phyloP scores from a whole-genome alignment of 1,284 basidiomycete genomes.

The Mycena citricolor region DNA sequence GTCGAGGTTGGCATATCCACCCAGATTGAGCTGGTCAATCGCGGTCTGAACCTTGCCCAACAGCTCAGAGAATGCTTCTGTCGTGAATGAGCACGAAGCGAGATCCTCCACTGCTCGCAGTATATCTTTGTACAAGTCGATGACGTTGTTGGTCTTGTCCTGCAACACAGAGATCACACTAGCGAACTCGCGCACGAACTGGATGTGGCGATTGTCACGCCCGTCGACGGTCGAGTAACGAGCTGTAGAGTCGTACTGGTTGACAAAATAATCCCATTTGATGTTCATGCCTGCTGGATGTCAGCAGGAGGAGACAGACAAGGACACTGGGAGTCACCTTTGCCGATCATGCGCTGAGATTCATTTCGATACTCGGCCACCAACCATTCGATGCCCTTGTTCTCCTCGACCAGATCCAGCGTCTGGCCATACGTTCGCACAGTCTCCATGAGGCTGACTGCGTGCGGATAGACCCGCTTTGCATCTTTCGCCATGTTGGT shows the following conservation, averaged over 20 bases:
- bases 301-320: conserved; percentile 4
- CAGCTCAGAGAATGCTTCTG: conserved; percentile 78
- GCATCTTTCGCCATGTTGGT: conserved; percentile 98
- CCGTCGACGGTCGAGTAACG: conserved; percentile 73
- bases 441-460: conserved; percentile 97
- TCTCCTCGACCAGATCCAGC: conserved; percentile 83
- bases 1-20: conserved; percentile 97
- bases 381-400: conserved; percentile 90
- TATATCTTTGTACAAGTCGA: conserved; percentile 90
- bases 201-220: conserved; percentile 86
- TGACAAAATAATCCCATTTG: conserved; percentile 96
- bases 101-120: conserved; percentile 84
- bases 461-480: conserved; percentile 96
- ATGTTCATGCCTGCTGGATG: conserved; percentile 75
- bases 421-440: conserved; percentile 96
- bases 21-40: conserved; percentile 93
- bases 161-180: conserved; percentile 87
- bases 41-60: conserved; percentile 85
- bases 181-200: conserved; percentile 94
- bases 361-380: conserved; percentile 92
- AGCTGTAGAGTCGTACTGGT: conserved; percentile 77
- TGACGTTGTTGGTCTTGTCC: conserved; percentile 94
- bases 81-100: conserved; percentile 80
- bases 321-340: conserved; percentile 61
- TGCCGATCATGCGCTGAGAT: conserved; percentile 85